These are phyloP conservation scores for Hsuehochloa calcarea DNA, from an alignment of 176 grass and related monocot species.

Conservation along the genomic window DNA sequence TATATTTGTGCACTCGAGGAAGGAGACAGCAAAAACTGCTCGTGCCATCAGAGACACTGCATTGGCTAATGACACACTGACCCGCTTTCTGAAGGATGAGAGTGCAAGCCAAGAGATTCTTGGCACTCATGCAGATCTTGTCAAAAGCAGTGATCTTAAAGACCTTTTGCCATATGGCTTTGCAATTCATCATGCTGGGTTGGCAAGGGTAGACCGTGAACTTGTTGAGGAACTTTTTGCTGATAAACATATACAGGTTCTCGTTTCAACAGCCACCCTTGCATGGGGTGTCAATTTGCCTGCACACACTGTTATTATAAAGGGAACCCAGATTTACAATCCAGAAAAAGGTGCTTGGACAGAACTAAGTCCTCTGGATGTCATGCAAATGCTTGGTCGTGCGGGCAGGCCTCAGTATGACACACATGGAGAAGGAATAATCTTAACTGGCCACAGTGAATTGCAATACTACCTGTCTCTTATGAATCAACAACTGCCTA, in stretches of 20 bases:
- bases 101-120: constrained; percentile 94
- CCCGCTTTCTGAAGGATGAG: constrained; percentile 83
- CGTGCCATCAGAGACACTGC: constrained; percentile 85
- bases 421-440: constrained; percentile 92
- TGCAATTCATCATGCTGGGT: constrained; percentile 96
- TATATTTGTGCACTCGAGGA: constrained; percentile 99
- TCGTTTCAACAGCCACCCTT: constrained; percentile 88
- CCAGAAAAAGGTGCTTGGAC: constrained; percentile 97
- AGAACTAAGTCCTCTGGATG: constrained; percentile 90
- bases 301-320: constrained; percentile 94
- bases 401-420: constrained; percentile 97
- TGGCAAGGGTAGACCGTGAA: constrained; percentile 80
- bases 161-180: constrained; percentile 92
- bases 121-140: constrained; percentile 72
- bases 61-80: constrained; percentile 76
- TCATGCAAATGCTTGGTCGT: constrained; percentile 99
- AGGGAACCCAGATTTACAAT: constrained; percentile 97
- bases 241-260: constrained; percentile 88
- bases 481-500: constrained; percentile 95
- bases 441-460: constrained; percentile 86
- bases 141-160: constrained; percentile 91
- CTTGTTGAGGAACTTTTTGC: constrained; percentile 87
- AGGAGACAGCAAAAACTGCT: constrained; percentile 90
- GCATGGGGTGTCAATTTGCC: constrained; percentile 98
- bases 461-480: constrained; percentile 94